Evolutionary conservation across 2,329 filamentous ascomycete genomes (phyloP).

Genomic region (Ciborinia camelliae): DNA sequence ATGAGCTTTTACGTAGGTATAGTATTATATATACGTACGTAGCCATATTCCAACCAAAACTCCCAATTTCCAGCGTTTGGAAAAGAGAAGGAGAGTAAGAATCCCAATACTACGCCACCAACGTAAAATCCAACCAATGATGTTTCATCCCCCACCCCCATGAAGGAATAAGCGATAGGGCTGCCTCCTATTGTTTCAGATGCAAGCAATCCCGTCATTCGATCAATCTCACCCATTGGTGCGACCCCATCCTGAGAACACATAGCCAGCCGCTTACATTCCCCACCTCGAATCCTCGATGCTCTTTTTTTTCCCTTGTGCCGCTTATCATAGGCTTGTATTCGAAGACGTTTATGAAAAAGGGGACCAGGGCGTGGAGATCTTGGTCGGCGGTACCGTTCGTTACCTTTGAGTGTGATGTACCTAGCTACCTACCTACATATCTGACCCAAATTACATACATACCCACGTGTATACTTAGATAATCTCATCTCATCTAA

Average conservation of each 20-base stretch:
- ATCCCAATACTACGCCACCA: neutral
- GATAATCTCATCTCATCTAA: neutral
- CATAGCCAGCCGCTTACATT: neutral
- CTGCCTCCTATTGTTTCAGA: constrained; percentile 6
- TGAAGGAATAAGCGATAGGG: constrained; percentile 9
- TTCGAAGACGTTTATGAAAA: neutral
- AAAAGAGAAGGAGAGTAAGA: neutral
- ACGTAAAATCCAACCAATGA: neutral
- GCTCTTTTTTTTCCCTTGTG: no score
- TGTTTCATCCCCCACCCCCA: neutral
- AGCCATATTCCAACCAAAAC: no score
- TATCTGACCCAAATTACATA: neutral
- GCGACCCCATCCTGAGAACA: neutral
- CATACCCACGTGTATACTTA: neutral
- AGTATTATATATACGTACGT: no score
- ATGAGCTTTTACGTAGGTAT: neutral
- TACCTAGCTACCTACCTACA: neutral
- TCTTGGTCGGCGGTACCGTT: no score
- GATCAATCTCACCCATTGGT: neutral
- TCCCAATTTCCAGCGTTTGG: no score
- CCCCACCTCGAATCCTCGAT: neutral
- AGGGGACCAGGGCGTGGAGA: neutral
- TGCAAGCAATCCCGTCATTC: neutral
- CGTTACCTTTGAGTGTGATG: neutral
- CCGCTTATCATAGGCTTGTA: neutral